Conservation (phyloP, 164 flowering plant species). For the Santalum album region DNA sequence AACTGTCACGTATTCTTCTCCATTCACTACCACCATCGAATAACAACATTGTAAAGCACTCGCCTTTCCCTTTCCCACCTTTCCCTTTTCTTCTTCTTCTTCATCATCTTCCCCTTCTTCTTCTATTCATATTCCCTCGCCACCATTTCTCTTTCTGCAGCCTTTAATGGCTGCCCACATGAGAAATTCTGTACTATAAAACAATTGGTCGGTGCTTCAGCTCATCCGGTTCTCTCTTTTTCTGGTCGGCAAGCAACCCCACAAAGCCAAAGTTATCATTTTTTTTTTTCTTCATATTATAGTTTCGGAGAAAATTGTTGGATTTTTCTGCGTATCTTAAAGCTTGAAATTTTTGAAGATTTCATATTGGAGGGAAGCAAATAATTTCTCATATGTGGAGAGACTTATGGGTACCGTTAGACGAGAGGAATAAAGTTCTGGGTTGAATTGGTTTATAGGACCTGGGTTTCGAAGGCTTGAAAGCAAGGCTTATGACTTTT, state of each 20-base stretch:
- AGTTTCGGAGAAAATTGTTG: too few relatives aligned
- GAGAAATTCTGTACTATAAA: conserved; percentile 5
- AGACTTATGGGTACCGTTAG: too few relatives aligned
- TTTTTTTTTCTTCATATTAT: too few relatives aligned
- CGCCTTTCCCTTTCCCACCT: conserved; percentile 21
- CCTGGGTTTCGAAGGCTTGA: conserved; percentile 1
- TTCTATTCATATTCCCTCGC: background rate
- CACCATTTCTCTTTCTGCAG: conserved; percentile 5
- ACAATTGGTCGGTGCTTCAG: conserved; percentile 26
- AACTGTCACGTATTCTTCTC: conserved; percentile 26
- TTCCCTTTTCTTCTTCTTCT: background rate
- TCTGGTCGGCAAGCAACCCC: conserved; percentile 22
- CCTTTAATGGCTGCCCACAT: conserved; percentile 36
- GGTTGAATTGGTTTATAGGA: background rate
- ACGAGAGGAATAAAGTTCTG: background rate
- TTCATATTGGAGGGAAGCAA: too few relatives aligned
- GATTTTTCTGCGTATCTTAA: too few relatives aligned
- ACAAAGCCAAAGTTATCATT: background rate
- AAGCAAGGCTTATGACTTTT: background rate
- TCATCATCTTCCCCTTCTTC: background rate
- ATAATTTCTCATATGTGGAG: too few relatives aligned
- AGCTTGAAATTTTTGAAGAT: too few relatives aligned
- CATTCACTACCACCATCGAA: background rate
- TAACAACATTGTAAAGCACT: conserved; percentile 9
- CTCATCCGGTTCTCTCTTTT: conserved; percentile 15